A percentile compares a stretch with the other conserved stretches of the same genome.
phyloP scores from a whole-genome alignment of 2,329 filamentous ascomycete genomes.

The Aspergillus sp. region DNA sequence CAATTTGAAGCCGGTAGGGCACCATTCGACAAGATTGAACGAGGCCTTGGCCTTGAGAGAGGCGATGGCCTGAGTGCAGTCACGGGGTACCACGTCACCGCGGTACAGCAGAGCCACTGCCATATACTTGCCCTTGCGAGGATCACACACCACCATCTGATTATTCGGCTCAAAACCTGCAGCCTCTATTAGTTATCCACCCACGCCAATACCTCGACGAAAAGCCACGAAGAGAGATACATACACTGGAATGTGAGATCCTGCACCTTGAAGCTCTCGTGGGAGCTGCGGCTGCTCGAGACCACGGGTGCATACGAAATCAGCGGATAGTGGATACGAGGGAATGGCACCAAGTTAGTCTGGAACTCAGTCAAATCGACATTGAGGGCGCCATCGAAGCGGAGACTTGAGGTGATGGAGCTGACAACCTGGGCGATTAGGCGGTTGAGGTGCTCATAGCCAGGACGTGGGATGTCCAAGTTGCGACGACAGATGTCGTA shows the following conservation, averaged over 20 bases:
- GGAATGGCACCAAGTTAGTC: conserved; percentile 68
- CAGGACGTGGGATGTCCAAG: conserved; percentile 64
- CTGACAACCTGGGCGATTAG: conserved; percentile 68
- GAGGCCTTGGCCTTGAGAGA: conserved; percentile 65
- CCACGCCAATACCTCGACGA: not conserved
- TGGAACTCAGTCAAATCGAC: conserved; percentile 71
- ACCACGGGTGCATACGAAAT: conserved; percentile 67
- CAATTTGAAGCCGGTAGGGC: conserved; percentile 69
- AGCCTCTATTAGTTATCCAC: conserved; percentile 12
- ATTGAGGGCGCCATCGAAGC: conserved; percentile 67
- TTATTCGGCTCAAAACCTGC: conserved; percentile 66
- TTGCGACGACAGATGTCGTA: conserved; percentile 68
- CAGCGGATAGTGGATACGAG: conserved; percentile 67
- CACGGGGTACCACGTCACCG: conserved; percentile 65
- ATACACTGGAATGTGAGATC: conserved; percentile 69
- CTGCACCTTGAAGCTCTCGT: conserved; percentile 84
- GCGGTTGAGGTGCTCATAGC: conserved; percentile 66
- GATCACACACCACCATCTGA: conserved; percentile 70
- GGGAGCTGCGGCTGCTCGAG: conserved; percentile 71
- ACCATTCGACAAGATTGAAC: conserved; percentile 70
- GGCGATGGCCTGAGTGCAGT: conserved; percentile 61
- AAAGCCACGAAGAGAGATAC: conserved; percentile 8
- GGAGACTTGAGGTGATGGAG: conserved; percentile 65
- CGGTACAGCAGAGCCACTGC: conserved; percentile 67
- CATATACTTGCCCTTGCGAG: conserved; percentile 69